Evolutionary conservation across 2,329 filamentous ascomycete genomes (phyloP).

Genomic region (Gliomastix tumulicola): DNA sequence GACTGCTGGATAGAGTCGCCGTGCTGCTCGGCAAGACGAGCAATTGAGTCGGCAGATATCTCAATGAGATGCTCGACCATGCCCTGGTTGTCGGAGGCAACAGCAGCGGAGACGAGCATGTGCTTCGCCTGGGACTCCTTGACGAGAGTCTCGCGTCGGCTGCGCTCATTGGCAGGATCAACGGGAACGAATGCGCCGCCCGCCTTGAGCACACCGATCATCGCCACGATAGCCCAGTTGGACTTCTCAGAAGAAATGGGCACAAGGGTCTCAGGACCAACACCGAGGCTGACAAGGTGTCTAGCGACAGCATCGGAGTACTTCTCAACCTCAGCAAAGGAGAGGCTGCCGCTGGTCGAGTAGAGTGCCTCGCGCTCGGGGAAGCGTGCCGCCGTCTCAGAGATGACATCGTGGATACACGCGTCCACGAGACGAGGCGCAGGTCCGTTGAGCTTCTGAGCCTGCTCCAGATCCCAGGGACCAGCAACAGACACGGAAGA

Average conservation of each 20-base stretch:
- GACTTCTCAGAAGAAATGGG: slow-evolving; percentile 24
- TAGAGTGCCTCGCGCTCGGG: not conserved
- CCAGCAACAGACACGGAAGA: slow-evolving; percentile 1
- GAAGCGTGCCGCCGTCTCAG: not conserved
- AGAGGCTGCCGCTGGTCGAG: slow-evolving; percentile 2
- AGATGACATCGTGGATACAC: not conserved
- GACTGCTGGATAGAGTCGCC: not conserved
- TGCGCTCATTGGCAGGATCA: slow-evolving; percentile 21
- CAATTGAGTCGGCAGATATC: not conserved
- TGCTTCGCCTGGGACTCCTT: slow-evolving; percentile 2
- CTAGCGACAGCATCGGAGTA: slow-evolving; percentile 5
- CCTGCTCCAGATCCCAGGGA: slow-evolving; percentile 3
- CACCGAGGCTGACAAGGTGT: slow-evolving; percentile 1
- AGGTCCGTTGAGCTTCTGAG: no score
- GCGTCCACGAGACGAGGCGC: no score
- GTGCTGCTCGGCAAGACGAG: not conserved
- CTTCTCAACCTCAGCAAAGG: slow-evolving; percentile 11
- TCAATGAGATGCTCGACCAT: not conserved
- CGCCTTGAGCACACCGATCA: slow-evolving; percentile 23
- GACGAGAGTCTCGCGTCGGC: slow-evolving; percentile 2
- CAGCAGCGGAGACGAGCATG: no score
- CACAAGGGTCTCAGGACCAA: slow-evolving; percentile 15
- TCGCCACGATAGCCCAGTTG: slow-evolving; percentile 20
- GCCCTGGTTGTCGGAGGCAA: slow-evolving; percentile 16
- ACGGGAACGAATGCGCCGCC: slow-evolving; percentile 21